Evolutionary conservation across 164 flowering plant genomes (phyloP).

Genomic region (Houttuynia cordata): DNA sequence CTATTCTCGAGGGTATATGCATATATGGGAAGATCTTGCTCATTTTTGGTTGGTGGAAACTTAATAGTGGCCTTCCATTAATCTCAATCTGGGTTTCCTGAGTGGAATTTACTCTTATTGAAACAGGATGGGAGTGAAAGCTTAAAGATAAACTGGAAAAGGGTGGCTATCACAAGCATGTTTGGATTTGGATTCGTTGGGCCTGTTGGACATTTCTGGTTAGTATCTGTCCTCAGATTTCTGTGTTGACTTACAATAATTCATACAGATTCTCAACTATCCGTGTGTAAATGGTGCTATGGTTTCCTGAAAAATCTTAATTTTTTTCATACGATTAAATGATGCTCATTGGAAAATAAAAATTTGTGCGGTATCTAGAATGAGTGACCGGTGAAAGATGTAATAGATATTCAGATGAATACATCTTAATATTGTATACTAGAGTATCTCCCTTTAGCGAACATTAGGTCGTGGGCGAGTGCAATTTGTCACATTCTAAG

Average conservation of each 20-base stretch:
- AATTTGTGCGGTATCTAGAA: neutral
- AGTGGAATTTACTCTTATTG: neutral
- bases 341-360: neutral
- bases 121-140: constrained; percentile 36
- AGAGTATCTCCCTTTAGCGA: too few species aligned
- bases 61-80: neutral
- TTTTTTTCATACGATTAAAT: neutral
- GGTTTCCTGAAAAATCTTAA: too few species aligned
- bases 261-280: too few species aligned
- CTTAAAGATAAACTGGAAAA: constrained; percentile 59
- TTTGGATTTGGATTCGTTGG: constrained; percentile 90
- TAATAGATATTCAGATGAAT: too few species aligned
- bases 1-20: neutral
- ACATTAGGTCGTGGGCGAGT: too few species aligned
- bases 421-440: too few species aligned
- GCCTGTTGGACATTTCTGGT: constrained; percentile 92
- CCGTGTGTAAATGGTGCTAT: neutral
- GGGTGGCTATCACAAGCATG: constrained; percentile 73
- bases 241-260: neutral
- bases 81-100: neutral
- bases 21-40: neutral
- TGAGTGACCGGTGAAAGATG: neutral
- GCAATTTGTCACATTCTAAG: too few species aligned
- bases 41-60: neutral
- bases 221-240: constrained; percentile 9